phyloP scores from a whole-genome alignment of 2,329 filamentous ascomycete species.

The Ceratocystis diversiconidia region DNA sequence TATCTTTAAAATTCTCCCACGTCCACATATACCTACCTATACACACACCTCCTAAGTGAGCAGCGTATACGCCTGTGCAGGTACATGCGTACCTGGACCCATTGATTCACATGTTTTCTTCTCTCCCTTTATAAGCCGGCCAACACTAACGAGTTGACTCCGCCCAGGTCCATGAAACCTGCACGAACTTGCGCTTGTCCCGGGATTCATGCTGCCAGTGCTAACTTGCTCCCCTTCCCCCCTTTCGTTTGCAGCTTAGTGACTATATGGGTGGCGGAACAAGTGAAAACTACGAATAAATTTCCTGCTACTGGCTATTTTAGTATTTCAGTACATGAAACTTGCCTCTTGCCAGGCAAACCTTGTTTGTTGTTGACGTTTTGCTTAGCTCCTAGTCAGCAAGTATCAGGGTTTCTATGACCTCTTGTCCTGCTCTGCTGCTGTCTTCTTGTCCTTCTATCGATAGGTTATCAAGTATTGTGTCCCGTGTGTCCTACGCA shows the following conservation, averaged over 20 bases:
- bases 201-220: not conserved
- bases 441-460: not conserved
- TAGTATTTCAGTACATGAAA: not conserved
- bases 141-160: not conserved
- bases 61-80: not conserved
- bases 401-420: not conserved
- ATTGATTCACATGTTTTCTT: not conserved
- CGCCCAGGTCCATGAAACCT: not conserved
- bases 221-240: not conserved
- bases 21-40: not conserved
- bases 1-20: not conserved
- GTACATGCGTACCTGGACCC: not conserved
- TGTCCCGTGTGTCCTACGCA: conserved; percentile 1
- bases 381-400: not conserved
- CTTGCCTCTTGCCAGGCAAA: not conserved
- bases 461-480: not conserved
- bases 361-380: conserved; percentile 1
- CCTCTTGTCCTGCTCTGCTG: not conserved
- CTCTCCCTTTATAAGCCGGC: not conserved
- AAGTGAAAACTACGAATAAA: not conserved
- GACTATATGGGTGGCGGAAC: not conserved
- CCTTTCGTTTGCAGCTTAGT: too few species aligned
- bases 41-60: not conserved
- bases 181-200: not conserved
- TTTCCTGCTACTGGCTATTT: not conserved